A percentile compares a stretch with the other conserved stretches of the same genome.
Conservation (phyloP, 306 rosid genomes). For the Vigna nakashimae region DNA sequence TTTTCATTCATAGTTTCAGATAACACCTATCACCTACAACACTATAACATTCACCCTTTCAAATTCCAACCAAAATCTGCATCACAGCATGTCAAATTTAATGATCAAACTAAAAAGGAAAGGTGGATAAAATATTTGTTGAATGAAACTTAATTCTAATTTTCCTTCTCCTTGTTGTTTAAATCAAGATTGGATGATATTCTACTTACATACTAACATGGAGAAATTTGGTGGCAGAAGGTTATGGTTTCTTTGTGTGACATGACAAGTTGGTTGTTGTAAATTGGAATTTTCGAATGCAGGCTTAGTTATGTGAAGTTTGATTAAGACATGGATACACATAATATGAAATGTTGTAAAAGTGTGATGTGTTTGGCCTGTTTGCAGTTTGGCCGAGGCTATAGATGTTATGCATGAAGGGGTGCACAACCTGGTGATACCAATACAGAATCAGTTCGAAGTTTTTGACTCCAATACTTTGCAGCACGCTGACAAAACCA, state of each 20-base stretch:
- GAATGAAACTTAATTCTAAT: background rate
- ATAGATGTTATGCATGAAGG: conserved; percentile 77
- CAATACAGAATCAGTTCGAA: conserved; percentile 44
- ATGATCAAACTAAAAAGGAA: too few species aligned
- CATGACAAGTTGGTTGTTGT: too few species aligned
- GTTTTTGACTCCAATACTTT: conserved; percentile 31
- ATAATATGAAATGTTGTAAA: too few species aligned
- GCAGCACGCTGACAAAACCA: conserved; percentile 49
- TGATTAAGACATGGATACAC: too few species aligned
- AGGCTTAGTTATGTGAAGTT: too few species aligned
- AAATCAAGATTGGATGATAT: background rate
- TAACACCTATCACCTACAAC: background rate
- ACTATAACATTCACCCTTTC: background rate
- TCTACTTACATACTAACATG: too few species aligned
- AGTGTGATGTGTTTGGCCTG: background rate
- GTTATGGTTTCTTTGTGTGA: too few species aligned
- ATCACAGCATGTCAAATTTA: too few species aligned
- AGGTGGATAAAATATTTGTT: too few species aligned
- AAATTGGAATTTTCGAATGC: too few species aligned
- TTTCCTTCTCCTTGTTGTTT: background rate
- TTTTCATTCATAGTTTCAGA: background rate
- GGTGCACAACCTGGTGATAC: conserved; percentile 74
- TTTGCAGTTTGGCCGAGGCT: conserved; percentile 66
- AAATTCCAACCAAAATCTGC: too few species aligned
- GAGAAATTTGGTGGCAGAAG: too few species aligned